Percentiles rank a stretch among this genome's conserved stretches.
phyloP scores from a whole-genome alignment of 768 basidiomycete species.

The Hericium erinaceus region DNA sequence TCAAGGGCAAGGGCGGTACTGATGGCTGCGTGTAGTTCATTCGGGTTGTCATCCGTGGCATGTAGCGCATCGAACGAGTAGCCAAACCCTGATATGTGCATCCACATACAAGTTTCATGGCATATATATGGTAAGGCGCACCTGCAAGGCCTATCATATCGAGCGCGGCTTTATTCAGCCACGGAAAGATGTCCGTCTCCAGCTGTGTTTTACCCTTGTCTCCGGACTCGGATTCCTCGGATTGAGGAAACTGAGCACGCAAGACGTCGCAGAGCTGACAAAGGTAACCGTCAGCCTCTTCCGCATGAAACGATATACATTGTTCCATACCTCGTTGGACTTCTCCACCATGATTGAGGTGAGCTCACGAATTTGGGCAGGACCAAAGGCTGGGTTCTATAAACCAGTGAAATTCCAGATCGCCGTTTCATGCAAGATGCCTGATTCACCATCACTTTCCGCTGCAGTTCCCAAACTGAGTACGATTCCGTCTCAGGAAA shows the following conservation, averaged over 20 bases:
- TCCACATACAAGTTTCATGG: too few species aligned
- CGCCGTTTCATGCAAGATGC: neutral
- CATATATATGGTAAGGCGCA: neutral
- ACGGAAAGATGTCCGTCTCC: neutral
- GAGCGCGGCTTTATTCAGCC: neutral
- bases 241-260: neutral
- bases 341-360: neutral
- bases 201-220: neutral
- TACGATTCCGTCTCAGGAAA: neutral
- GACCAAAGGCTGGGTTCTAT: constrained; percentile 5
- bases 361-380: neutral
- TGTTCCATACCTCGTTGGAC: neutral
- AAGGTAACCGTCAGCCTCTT: neutral
- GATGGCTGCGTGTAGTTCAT: neutral
- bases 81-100: neutral
- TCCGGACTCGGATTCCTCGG: neutral
- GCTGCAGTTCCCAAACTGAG: neutral
- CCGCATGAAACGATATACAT: neutral
- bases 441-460: neutral
- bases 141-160: constrained; percentile 3
- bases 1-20: neutral
- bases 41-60: neutral
- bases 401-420: neutral
- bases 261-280: neutral
- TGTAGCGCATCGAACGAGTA: neutral